Evolutionary conservation across 1,284 basidiomycete species (phyloP).

Genomic region (Ceratobasidium sp.): DNA sequence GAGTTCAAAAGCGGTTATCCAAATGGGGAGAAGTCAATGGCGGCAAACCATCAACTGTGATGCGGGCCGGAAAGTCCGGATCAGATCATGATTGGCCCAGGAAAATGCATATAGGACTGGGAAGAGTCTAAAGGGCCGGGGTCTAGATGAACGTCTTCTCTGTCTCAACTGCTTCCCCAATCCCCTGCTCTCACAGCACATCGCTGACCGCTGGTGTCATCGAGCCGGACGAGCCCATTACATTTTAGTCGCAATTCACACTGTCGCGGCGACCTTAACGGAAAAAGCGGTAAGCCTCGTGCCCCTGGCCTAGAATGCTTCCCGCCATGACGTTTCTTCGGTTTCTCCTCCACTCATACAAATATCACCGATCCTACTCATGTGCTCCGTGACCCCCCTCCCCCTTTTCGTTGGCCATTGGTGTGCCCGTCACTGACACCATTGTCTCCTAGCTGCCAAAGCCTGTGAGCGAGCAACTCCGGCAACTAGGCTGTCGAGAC

Average conservation of each 20-base stretch:
- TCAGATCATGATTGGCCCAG: slow-evolving; percentile 18
- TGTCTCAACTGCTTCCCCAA: not conserved
- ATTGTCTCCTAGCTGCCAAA: not conserved
- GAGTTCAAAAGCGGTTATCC: slow-evolving; percentile 22
- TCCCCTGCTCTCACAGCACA: not conserved
- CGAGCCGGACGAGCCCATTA: not conserved
- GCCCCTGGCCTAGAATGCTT: slow-evolving; percentile 33
- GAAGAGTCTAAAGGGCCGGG: not conserved
- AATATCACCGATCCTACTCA: slow-evolving; percentile 18
- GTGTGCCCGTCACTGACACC: slow-evolving; percentile 19
- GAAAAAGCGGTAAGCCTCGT: slow-evolving; percentile 26
- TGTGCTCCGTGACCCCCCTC: not conserved
- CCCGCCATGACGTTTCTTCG: slow-evolving; percentile 19
- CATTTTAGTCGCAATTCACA: not conserved
- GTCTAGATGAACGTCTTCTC: not conserved
- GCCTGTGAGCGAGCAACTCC: slow-evolving; percentile 29
- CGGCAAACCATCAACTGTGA: not conserved
- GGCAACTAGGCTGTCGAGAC: slow-evolving; percentile 19
- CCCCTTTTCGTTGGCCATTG: slow-evolving; percentile 1
- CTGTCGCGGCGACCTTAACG: slow-evolving; percentile 28
- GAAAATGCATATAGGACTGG: slow-evolving; percentile 11
- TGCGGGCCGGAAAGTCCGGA: slow-evolving; percentile 31
- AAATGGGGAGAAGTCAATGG: slow-evolving; percentile 36
- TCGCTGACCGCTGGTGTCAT: not conserved
- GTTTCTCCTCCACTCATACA: not conserved